Percentiles rank a stretch among this genome's conserved stretches.
These are phyloP conservation scores for Chlamydomonas reinhardtii DNA, from an alignment of 163 green algal genomes.

Conservation along the genomic window DNA sequence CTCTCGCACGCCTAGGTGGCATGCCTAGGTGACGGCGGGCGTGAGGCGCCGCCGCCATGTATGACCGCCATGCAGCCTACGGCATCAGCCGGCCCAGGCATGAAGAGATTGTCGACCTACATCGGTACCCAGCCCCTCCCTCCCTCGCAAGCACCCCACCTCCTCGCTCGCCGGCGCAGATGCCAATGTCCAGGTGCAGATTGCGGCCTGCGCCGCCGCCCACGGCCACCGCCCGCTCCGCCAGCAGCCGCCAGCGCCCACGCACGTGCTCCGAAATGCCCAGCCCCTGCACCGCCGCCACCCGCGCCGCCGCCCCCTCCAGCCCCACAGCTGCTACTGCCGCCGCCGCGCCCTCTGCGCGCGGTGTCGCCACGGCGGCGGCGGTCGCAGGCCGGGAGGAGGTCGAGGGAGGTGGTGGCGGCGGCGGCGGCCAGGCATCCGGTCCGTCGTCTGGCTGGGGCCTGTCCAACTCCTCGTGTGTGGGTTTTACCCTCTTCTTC, in stretches of 20 bases:
- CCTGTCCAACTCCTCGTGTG: background rate
- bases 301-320: background rate
- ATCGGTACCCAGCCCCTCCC: too few relatives aligned
- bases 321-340: background rate
- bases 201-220: conserved; percentile 50
- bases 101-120: too few relatives aligned
- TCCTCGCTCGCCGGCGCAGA: conserved; percentile 64
- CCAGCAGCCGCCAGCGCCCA: background rate
- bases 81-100: too few relatives aligned
- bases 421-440: background rate
- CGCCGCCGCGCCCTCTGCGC: background rate
- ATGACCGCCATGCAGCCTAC: too few relatives aligned
- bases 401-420: background rate
- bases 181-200: conserved; percentile 85
- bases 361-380: too few relatives aligned
- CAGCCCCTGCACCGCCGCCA: background rate
- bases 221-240: too few relatives aligned
- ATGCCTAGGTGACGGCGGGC: too few relatives aligned
- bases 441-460: conserved; percentile 3
- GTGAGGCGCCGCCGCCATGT: too few relatives aligned
- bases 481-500: background rate
- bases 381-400: background rate
- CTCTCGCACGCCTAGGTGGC: too few relatives aligned
- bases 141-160: background rate
- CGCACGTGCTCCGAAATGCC: too few relatives aligned